Evolutionary conservation across 1,139 yeast genomes (phyloP).

Genomic region (Candida sanyaensis): DNA sequence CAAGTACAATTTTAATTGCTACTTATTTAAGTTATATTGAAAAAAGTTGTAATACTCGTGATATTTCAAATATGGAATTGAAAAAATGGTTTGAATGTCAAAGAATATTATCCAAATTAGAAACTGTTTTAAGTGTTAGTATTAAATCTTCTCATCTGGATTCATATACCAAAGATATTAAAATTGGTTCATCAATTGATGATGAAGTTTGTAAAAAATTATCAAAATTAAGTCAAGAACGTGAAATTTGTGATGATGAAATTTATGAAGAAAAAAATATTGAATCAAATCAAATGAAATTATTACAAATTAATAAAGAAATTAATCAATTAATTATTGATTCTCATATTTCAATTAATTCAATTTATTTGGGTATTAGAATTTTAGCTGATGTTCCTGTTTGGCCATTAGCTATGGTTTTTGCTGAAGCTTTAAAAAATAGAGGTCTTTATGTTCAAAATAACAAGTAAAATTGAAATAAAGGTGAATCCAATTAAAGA

Average conservation of each 20-base stretch:
- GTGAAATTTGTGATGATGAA: conserved; percentile 15
- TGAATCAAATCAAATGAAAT: conserved; percentile 9
- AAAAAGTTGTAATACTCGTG: conserved; percentile 22
- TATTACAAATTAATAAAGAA: conserved; percentile 17
- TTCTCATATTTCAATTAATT: conserved; percentile 55
- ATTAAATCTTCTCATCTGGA: conserved; percentile 49
- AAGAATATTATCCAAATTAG: conserved; percentile 55
- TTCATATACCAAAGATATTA: conserved; percentile 38
- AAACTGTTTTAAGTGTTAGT: conserved; percentile 39
- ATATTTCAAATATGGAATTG: conserved; percentile 44
- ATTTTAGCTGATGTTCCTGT: conserved; percentile 80
- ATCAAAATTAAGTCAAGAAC: conserved; percentile 10
- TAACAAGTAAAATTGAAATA: background rate
- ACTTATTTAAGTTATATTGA: conserved; percentile 62
- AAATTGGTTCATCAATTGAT: conserved; percentile 3
- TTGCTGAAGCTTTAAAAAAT: conserved; percentile 73
- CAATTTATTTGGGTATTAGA: conserved; percentile 66
- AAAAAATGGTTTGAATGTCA: conserved; percentile 55
- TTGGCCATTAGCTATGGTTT: conserved; percentile 76
- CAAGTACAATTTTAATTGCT: conserved; percentile 59
- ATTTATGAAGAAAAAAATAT: conserved; percentile 11
- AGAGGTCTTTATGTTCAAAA: conserved; percentile 47
- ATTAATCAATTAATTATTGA: conserved; percentile 36
- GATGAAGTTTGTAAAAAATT: conserved; percentile 7
- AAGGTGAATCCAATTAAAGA: background rate